Conservation (phyloP, 805 yeast genomes). For the Sugiyamaella qingdaonensis region DNA sequence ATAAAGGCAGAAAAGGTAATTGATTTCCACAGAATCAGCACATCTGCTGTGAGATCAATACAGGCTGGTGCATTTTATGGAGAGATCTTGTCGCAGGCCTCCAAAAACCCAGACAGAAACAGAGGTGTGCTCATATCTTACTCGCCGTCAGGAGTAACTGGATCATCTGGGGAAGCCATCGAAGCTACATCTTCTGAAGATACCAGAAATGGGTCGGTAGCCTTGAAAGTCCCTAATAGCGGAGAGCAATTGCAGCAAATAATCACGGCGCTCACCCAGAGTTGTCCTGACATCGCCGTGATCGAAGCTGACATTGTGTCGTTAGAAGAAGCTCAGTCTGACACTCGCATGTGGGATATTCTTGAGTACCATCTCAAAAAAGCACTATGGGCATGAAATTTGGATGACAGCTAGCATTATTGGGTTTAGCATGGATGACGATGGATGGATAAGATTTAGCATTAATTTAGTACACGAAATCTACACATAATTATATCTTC, state of each 20-base stretch:
- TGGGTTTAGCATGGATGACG: no score
- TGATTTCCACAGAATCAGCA: constrained; percentile 17
- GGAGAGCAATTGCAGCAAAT: constrained; percentile 1
- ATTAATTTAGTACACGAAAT: no score
- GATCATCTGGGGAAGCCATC: constrained; percentile 3
- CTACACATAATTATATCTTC: no score
- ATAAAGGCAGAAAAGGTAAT: constrained; percentile 20
- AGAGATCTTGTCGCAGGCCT: constrained; percentile 18
- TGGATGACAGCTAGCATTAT: background rate
- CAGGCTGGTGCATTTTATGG: constrained; percentile 26
- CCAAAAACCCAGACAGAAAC: constrained; percentile 20
- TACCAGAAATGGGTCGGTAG: constrained; percentile 1
- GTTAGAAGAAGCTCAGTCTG: constrained; percentile 34
- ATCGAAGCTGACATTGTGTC: constrained; percentile 34
- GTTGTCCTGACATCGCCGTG: constrained; percentile 23
- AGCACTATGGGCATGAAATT: constrained; percentile 37
- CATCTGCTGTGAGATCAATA: constrained; percentile 12
- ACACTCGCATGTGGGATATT: constrained; percentile 34
- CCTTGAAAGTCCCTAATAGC: constrained; percentile 14
- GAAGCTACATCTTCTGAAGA: background rate
- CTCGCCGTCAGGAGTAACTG: constrained; percentile 20
- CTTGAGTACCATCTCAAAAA: constrained; percentile 37
- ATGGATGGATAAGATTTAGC: no score
- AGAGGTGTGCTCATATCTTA: constrained; percentile 23
- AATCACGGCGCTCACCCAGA: background rate